Percentiles rank a stretch among this genome's conserved stretches.
Conservation (phyloP, 345 rosid species). For the Eutrema heterophyllum region DNA sequence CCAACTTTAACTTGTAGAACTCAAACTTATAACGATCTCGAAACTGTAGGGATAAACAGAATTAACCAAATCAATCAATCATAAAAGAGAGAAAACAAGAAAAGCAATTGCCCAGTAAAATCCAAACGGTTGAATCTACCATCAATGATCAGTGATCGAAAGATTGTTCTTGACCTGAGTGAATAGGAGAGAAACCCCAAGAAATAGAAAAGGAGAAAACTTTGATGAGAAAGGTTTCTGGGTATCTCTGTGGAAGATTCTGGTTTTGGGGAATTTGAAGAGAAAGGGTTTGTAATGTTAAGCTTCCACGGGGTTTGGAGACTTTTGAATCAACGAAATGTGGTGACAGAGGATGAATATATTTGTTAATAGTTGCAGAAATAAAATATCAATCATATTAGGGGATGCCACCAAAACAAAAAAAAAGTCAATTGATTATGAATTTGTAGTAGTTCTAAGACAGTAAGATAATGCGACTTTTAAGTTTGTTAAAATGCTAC, state of each 20-base stretch:
- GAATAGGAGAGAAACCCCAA: not conserved
- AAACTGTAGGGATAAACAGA: not conserved
- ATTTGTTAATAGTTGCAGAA: not conserved
- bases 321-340: not conserved
- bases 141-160: not conserved
- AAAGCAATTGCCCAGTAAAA: not conserved
- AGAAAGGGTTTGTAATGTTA: not conserved
- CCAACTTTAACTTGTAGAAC: slow-evolving; percentile 15
- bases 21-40: not conserved
- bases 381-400: not conserved
- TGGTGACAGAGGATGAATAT: not conserved
- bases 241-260: not conserved
- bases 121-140: not conserved
- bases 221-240: not conserved
- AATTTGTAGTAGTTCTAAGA: not conserved
- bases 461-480: not conserved
- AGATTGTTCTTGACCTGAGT: not conserved
- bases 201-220: not conserved
- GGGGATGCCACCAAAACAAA: not conserved
- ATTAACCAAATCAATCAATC: not conserved
- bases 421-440: not conserved
- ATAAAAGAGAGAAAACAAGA: not conserved
- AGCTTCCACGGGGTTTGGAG: slow-evolving; percentile 1
- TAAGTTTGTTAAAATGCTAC: not conserved
- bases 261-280: not conserved